Base-by-base conservation (phyloP, 1,139 yeast genomes). In the Wickerhamomyces sp. region DNA sequence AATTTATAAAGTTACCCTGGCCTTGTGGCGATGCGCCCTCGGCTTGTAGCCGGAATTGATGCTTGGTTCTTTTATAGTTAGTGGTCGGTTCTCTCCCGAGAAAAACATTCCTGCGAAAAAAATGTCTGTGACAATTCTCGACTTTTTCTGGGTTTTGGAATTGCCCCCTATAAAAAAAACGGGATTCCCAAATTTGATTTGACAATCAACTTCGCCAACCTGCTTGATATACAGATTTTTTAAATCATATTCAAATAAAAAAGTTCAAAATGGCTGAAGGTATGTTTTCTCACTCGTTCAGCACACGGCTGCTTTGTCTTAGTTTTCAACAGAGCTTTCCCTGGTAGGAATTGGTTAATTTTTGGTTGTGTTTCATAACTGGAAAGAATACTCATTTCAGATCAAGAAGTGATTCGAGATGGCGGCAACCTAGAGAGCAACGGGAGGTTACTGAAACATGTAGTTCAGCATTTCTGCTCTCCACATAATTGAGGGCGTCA, bases 181-280 rank as follows among this genome's bases (percentile, higher is more conserved):
- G 26, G 23, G 19, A 16, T 30, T 30, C 23, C 23, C 18, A 30
- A 24, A 11, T 24, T 23, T 29, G 22, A 23, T 19, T 4, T 16
- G 13, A 8, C 19, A 16, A 16, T 25, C 27, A 25, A 13, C 16
- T 16, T 15, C 5, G 13, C 7, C n/a, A 16, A 16, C 15, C 16
- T 16, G 27, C 8, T 6, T 13, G 10, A 7, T 6, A 5, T 16
- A 25, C 27, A 25, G 27, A 25, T 25, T 25, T 25, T 25, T 25
- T 9, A 22, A 31, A 28, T 23, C 31, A 27, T 20, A 18, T 14
- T 26, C 30, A 37, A 23, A 38, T 22, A 26, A 16, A 30, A 24
- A 33, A 30, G 31, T 35, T 35, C 37, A 40, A 26, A 40, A 37
- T 38, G 43, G 41, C 39, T 36, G 43, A 33, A 35, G 43, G 43